phyloP scores from a whole-genome alignment of 2,329 filamentous ascomycete species.

The Sclerotinia subarctica region DNA sequence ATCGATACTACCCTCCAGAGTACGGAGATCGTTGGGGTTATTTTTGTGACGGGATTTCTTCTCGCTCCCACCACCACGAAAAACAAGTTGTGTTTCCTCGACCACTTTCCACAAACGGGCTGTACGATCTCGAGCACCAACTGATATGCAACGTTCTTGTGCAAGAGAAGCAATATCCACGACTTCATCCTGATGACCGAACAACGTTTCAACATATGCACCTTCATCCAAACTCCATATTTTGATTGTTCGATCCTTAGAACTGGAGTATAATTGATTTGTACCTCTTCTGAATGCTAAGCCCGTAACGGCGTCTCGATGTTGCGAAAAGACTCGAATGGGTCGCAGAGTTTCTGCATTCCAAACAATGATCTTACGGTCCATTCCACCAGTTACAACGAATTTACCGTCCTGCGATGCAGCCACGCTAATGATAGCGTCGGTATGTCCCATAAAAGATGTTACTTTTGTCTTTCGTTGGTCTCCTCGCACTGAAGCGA shows the following conservation, averaged over 20 bases:
- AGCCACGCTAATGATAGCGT: constrained; percentile 76
- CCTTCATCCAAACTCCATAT: constrained; percentile 91
- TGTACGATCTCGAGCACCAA: constrained; percentile 86
- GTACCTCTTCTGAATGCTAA: constrained; percentile 82
- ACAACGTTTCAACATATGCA: constrained; percentile 92
- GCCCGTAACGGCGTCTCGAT: constrained; percentile 82
- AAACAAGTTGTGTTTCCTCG: constrained; percentile 93
- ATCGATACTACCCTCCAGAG: constrained; percentile 80
- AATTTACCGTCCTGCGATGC: constrained; percentile 87
- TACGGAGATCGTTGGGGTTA: constrained; percentile 41
- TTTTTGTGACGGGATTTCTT: constrained; percentile 46
- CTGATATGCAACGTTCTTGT: constrained; percentile 85
- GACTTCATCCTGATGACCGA: constrained; percentile 91
- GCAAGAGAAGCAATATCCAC: constrained; percentile 78
- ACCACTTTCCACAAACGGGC: constrained; percentile 94
- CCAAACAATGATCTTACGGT: constrained; percentile 84
- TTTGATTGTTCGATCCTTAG: constrained; percentile 89
- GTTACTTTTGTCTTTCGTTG: constrained; percentile 58
- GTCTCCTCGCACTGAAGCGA: constrained; percentile 62
- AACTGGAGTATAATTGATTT: constrained; percentile 89
- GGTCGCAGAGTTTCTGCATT: constrained; percentile 75
- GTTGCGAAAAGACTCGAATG: constrained; percentile 82
- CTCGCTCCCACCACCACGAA: constrained; percentile 73
- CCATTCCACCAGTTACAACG: constrained; percentile 83
- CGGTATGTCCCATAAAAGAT: constrained; percentile 73